These are phyloP conservation scores for Penicillium malachiteum DNA, from an alignment of 495 filamentous ascomycete genomes.

Conservation along the genomic window DNA sequence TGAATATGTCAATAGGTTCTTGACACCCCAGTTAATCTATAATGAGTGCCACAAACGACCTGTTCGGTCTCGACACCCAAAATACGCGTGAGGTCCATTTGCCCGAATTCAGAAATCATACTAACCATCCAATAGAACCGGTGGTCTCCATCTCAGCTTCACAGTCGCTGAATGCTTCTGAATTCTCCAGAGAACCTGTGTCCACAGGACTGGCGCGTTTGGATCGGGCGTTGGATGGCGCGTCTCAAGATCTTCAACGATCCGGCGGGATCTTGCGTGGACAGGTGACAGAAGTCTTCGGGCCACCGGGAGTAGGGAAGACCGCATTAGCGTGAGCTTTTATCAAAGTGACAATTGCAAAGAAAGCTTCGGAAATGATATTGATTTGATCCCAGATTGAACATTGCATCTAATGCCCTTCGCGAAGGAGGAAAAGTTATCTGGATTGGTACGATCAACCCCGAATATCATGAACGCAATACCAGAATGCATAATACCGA, in stretches of 20 bases:
- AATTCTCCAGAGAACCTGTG: constrained; percentile 50
- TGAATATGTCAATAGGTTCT: not conserved
- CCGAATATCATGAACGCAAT: not conserved
- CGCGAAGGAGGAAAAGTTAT: constrained; percentile 62
- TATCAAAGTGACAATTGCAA: not conserved
- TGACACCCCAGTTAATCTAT: not conserved
- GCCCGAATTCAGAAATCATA: not conserved
- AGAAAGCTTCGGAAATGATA: not conserved
- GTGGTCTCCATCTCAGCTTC: constrained; percentile 88
- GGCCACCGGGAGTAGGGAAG: constrained; percentile 86
- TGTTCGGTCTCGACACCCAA: constrained; percentile 31
- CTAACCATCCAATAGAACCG: constrained; percentile 37
- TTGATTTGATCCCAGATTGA: constrained; percentile 54
- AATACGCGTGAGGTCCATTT: constrained; percentile 25
- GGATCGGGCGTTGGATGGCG: constrained; percentile 49
- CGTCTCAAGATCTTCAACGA: constrained; percentile 7
- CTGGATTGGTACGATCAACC: constrained; percentile 71
- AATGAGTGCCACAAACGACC: constrained; percentile 31
- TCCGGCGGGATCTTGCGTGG: constrained; percentile 61
- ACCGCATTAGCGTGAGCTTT: constrained; percentile 71
- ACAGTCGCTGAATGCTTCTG: constrained; percentile 69
- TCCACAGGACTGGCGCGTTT: constrained; percentile 66
- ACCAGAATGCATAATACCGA: constrained; percentile 1
- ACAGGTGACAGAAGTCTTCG: constrained; percentile 84
- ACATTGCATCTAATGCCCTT: constrained; percentile 64